Evolutionary conservation across 371 early-diverging fungal species (phyloP).

Genomic region (Apophysomyces elegans): DNA sequence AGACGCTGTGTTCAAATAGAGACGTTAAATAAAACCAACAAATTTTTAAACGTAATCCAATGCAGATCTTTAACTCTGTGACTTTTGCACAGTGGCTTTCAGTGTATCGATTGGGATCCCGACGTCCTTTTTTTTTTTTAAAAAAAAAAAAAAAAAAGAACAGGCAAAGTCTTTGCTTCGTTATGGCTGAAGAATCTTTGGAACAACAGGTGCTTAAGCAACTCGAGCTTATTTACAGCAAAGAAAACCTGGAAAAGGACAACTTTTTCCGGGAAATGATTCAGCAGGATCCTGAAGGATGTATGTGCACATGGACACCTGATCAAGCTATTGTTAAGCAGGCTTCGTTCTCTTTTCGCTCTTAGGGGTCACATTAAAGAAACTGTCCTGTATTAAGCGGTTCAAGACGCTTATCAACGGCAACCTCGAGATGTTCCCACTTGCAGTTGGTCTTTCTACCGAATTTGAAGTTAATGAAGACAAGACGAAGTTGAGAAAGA

Average conservation of each 20-base stretch:
- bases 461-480: constrained; percentile 42
- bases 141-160: constrained; percentile 3
- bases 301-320: constrained; percentile 25
- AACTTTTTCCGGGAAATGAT: constrained; percentile 47
- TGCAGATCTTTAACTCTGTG: no score
- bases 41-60: no score
- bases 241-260: constrained; percentile 45
- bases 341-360: background rate
- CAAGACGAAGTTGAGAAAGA: constrained; percentile 43
- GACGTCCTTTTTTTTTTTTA: background rate
- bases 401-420: constrained; percentile 45
- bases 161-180: constrained; percentile 1
- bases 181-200: constrained; percentile 13
- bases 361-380: constrained; percentile 52
- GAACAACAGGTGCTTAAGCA: constrained; percentile 31
- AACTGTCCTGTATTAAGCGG: constrained; percentile 42
- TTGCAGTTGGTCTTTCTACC: constrained; percentile 31
- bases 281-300: constrained; percentile 47
- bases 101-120: background rate
- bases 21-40: no score
- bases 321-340: background rate
- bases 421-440: constrained; percentile 32
- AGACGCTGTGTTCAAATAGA: no score
- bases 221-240: constrained; percentile 36
- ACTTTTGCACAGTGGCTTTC: background rate